phyloP scores from a whole-genome alignment of 495 filamentous ascomycete genomes.

The Neurospora sp. region DNA sequence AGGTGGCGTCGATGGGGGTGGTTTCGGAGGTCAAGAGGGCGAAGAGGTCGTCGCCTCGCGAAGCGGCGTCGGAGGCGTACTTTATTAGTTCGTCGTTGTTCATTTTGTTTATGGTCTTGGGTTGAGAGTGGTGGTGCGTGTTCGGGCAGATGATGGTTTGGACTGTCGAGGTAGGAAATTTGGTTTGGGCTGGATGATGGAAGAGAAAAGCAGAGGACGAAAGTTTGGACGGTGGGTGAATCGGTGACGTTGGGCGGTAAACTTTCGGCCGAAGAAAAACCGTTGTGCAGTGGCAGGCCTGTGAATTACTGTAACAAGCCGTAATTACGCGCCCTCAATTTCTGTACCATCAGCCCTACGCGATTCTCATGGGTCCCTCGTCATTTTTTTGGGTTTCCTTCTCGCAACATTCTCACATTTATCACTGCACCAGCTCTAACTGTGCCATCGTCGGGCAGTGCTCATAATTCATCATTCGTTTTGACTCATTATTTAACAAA shows the following conservation, averaged over 20 bases:
- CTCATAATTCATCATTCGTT: not conserved
- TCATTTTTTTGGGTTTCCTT: not conserved
- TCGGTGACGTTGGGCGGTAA: not conserved
- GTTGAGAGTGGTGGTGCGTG: not conserved
- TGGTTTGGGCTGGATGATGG: not conserved
- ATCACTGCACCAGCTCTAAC: not conserved
- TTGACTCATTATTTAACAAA: not conserved
- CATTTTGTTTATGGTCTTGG: conserved; percentile 4
- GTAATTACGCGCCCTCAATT: not conserved
- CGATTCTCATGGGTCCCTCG: not conserved
- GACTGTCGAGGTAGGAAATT: too few relatives aligned
- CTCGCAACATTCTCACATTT: not conserved
- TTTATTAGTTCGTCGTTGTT: conserved; percentile 28
- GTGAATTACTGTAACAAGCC: not conserved
- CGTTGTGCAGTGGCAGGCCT: not conserved
- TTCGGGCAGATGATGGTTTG: not conserved
- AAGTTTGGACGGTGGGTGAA: not conserved
- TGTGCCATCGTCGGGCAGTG: not conserved
- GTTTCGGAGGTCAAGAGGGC: conserved; percentile 21
- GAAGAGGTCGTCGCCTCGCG: conserved; percentile 33
- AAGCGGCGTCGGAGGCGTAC: conserved; percentile 32
- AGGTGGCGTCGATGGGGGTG: conserved; percentile 23
- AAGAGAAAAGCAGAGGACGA: not conserved
- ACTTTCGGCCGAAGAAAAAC: not conserved
- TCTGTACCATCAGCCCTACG: not conserved